Conservation (phyloP, 106 monocot species). For the Dioscorea alata region DNA sequence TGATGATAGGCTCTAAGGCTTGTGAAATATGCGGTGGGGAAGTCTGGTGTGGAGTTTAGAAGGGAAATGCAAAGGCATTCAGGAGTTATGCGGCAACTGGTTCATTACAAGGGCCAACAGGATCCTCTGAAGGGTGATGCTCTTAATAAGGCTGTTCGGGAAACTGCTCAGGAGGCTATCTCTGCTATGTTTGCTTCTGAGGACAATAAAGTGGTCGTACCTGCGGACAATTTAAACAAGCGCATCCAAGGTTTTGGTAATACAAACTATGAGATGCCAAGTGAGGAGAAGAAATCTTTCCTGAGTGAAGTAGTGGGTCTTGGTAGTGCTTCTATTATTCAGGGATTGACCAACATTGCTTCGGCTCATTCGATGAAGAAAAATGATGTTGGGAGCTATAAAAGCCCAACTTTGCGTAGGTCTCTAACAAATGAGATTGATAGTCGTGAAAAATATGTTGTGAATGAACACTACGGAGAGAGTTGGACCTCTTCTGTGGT, state of each 20-base stretch:
- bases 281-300: conserved; percentile 92
- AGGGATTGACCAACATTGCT: conserved; percentile 75
- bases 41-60: conserved; percentile 86
- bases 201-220: conserved; percentile 41
- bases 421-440: conserved; percentile 79
- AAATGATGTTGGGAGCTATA: conserved; percentile 68
- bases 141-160: conserved; percentile 93
- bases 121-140: conserved; percentile 95
- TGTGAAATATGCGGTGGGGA: conserved; percentile 85
- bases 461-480: conserved; percentile 34
- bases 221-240: conserved; percentile 52
- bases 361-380: conserved; percentile 69
- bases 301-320: conserved; percentile 89
- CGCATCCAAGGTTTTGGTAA: conserved; percentile 97
- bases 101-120: conserved; percentile 87
- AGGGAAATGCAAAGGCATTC: conserved; percentile 97
- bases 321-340: conserved; percentile 68
- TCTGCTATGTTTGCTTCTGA: conserved; percentile 70
- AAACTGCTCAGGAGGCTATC: conserved; percentile 83
- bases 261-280: conserved; percentile 65
- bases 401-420: conserved; percentile 69
- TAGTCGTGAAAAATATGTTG: conserved; percentile 40
- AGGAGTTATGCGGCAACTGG: conserved; percentile 52
- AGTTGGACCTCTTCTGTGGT: conserved; percentile 37
- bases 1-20: conserved; percentile 60